These are phyloP conservation scores for Melanogaster broomeanus DNA, from an alignment of 768 basidiomycete species.

Conservation along the genomic window DNA sequence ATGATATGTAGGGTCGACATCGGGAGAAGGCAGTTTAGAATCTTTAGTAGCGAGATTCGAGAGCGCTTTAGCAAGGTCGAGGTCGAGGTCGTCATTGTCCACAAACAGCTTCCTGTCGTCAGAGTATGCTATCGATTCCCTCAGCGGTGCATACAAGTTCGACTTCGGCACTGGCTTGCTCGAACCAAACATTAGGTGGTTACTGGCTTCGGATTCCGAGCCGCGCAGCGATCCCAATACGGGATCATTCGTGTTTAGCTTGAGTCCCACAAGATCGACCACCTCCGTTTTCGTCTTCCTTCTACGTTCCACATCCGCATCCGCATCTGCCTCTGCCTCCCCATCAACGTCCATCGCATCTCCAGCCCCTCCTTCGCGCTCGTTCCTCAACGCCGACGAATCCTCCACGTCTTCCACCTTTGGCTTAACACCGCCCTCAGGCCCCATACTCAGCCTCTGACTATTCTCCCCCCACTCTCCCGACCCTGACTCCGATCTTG, in stretches of 20 bases:
- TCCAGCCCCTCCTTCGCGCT: slow-evolving; percentile 11
- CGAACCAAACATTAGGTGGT: slow-evolving; percentile 11
- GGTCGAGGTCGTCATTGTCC: slow-evolving; percentile 50
- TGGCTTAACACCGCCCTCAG: slow-evolving; percentile 37
- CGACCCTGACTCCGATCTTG: slow-evolving; percentile 29
- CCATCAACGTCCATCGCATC: slow-evolving; percentile 40
- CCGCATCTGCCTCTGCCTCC: slow-evolving; percentile 7
- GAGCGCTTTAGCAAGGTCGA: slow-evolving; percentile 53
- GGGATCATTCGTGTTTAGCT: slow-evolving; percentile 58
- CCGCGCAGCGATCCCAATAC: slow-evolving; percentile 44
- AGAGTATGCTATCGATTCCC: slow-evolving; percentile 54
- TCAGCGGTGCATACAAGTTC: slow-evolving; percentile 54
- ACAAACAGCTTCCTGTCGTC: slow-evolving; percentile 51
- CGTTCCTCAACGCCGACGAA: slow-evolving; percentile 38
- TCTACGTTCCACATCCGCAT: slow-evolving; percentile 14
- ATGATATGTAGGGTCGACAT: slow-evolving; percentile 25
- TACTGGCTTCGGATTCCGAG: slow-evolving; percentile 35
- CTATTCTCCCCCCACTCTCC: slow-evolving; percentile 37
- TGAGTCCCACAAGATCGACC: slow-evolving; percentile 42
- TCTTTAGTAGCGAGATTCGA: slow-evolving; percentile 39
- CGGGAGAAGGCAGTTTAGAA: slow-evolving; percentile 11
- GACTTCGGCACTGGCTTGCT: slow-evolving; percentile 44
- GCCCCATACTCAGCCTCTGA: slow-evolving; percentile 31
- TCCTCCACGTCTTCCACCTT: slow-evolving; percentile 63
- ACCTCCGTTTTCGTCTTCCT: slow-evolving; percentile 29